Evolutionary conservation across 2,329 filamentous ascomycete species (phyloP), one percentile per base, ranked within the genome.

Genomic region (Xylariaceae sp.): DNA sequence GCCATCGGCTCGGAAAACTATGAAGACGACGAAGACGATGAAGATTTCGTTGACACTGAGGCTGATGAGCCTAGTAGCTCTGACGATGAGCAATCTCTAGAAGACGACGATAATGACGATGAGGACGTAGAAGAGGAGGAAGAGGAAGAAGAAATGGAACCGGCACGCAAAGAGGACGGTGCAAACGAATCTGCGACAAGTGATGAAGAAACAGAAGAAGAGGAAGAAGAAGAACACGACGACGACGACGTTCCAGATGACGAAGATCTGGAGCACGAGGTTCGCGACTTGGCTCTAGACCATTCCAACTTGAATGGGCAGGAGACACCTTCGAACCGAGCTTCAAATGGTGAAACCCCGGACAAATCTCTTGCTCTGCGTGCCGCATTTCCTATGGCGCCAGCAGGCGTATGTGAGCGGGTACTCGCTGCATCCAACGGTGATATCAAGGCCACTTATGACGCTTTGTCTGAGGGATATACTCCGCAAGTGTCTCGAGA

Each of bases 201-300:
- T 35, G 49, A 35, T 9, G 5, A 45, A 11, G 47, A 45, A 30
- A 51, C 34, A 4, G 42, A 37, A 1, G 54, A 58, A 2, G 49
- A 44, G 37, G 17, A 18, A 18, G 17, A 18, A 18, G 17, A 18
- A 18, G 17, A 18, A 18, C 2, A 18, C 17, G 17, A 18, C 17
- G 11, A 42, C 10, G 23, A 30, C 23, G 4, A 30, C 1, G 23
- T 30, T 30, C 23, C 23, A 15, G 39, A 44, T 44, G 34, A 51
- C 13, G 74, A 75, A 18, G 74, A 78, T 57, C 61, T 78, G 2
- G 69, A 70, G 10, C 73, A 78, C 30, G 78, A 81, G 57, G 69
- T 80, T n/a, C 71, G 76, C 51, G 74, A 75, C 30, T 66, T 81
- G 1, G 71, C 73, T 45, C 71, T 76, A 4, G 77, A 80, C 47